Evolutionary conservation across 495 filamentous ascomycete species (phyloP).

Genomic region (Endocarpon pusillum): DNA sequence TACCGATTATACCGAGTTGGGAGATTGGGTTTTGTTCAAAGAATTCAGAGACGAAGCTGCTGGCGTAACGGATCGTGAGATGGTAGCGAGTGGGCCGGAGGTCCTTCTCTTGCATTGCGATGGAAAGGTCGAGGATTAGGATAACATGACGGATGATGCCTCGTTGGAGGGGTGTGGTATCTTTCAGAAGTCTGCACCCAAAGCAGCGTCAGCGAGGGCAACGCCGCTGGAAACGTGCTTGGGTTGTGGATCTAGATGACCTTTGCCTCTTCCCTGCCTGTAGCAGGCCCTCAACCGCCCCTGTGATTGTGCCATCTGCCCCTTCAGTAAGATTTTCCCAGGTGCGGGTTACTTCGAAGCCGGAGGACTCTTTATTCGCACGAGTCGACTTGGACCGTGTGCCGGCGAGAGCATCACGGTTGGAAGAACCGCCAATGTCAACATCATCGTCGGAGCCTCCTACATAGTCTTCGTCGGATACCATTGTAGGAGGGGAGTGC

Average conservation of each 20-base stretch:
- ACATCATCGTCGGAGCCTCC: constrained; percentile 75
- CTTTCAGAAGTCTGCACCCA: constrained; percentile 49
- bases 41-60: constrained; percentile 80
- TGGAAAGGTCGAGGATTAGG: constrained; percentile 80
- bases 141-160: constrained; percentile 93
- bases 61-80: constrained; percentile 64
- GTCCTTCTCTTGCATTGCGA: constrained; percentile 91
- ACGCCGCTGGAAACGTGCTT: neutral
- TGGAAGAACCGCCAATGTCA: too few relatives aligned
- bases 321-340: constrained; percentile 56
- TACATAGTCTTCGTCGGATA: constrained; percentile 74
- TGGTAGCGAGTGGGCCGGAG: constrained; percentile 73
- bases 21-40: constrained; percentile 99
- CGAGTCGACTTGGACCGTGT: constrained; percentile 25
- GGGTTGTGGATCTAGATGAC: constrained; percentile 21
- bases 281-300: constrained; percentile 47
- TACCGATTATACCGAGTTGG: constrained; percentile 76
- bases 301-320: constrained; percentile 56
- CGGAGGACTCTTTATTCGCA: constrained; percentile 39
- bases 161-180: constrained; percentile 86
- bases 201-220: constrained; percentile 2
- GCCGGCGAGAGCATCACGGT: constrained; percentile 16
- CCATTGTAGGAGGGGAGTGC: too few relatives aligned
- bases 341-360: constrained; percentile 37
- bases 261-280: constrained; percentile 62